Evolutionary conservation across 257 asterid genomes (phyloP), one percentile per base, ranked within the genome.

Genomic region (Fraxinus cuspidata): DNA sequence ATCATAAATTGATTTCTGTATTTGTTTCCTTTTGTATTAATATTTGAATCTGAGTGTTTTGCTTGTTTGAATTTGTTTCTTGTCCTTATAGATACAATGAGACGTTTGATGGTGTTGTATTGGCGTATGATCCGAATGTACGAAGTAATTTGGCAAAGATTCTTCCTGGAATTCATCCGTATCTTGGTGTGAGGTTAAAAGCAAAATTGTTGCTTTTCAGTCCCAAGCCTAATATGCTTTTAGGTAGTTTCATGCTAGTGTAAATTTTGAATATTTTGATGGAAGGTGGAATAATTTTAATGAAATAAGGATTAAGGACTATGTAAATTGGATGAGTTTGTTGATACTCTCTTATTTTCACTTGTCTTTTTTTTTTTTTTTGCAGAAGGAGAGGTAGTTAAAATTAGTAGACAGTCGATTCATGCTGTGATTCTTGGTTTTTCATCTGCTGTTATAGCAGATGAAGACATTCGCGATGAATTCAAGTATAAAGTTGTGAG

Each of bases 361-460:
- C 16, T 9, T 51, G 66, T 66, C 12, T 66, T 53, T 82, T 15
- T 63, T 70, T 66, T 8, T 66, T 53, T 82, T 15, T 63, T 70
- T 47, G n/a, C 93, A 87, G 97, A 93, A 83, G 98, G 96, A 12
- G 90, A 90, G 85, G 97, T 96, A 0, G 96, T 93, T 49, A 90
- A 88, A 77, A 56, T 96, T 56, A 79, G 92, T 71, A 84, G 83
- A 25, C 83, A 84, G 58, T 88, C 97, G 12, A 85, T 93, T 77
- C 91, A 90, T 82, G 84, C 82, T 4, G 85, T 91, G 37, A 93
- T 93, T 82, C 98, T 93, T 79, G 97, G 97, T 10, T 93, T 93
- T 83, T 84, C 94, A 7, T 84, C 96, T 10, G 96, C 83, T 77
- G 79, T 80, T 77, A 87, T 95, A 18, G 82, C 84, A 21, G 91